phyloP scores from a whole-genome alignment of 257 asterid species.

The Jasminum sambac region DNA sequence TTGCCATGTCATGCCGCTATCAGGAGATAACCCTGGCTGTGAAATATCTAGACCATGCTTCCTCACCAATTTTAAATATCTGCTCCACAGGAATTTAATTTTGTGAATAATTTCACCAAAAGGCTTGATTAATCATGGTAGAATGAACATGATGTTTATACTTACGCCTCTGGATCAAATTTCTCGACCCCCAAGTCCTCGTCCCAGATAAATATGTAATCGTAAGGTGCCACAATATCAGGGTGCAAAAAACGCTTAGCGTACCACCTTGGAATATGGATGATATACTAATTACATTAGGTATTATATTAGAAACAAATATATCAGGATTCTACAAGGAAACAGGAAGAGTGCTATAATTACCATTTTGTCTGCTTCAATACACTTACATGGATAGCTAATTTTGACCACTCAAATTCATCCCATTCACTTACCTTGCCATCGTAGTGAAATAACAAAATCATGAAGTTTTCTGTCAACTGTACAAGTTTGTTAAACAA shows the following conservation, averaged over 20 bases:
- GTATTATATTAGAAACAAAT: neutral
- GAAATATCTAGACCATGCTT: constrained; percentile 84
- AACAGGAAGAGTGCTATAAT: constrained; percentile 8
- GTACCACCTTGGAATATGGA: constrained; percentile 72
- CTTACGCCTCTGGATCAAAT: constrained; percentile 83
- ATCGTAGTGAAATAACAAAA: constrained; percentile 87
- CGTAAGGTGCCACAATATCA: constrained; percentile 79
- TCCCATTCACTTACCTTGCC: constrained; percentile 92
- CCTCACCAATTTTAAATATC: constrained; percentile 70
- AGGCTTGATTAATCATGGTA: constrained; percentile 2
- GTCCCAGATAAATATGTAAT: constrained; percentile 87
- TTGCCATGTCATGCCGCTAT: constrained; percentile 85
- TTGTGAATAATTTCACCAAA: constrained; percentile 14
- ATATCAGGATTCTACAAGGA: neutral
- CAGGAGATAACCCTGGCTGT: constrained; percentile 87
- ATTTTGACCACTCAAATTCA: constrained; percentile 87
- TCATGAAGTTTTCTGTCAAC: constrained; percentile 84
- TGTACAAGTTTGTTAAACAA: constrained; percentile 41
- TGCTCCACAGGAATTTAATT: constrained; percentile 21
- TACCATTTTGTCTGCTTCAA: constrained; percentile 89
- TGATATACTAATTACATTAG: constrained; percentile 11
- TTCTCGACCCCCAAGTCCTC: constrained; percentile 87
- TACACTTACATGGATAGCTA: constrained; percentile 77
- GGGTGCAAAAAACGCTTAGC: constrained; percentile 92
- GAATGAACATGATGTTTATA: constrained; percentile 13